These are phyloP conservation scores for Laguncularia racemosa DNA, from an alignment of 345 rosid species.

Conservation along the genomic window DNA sequence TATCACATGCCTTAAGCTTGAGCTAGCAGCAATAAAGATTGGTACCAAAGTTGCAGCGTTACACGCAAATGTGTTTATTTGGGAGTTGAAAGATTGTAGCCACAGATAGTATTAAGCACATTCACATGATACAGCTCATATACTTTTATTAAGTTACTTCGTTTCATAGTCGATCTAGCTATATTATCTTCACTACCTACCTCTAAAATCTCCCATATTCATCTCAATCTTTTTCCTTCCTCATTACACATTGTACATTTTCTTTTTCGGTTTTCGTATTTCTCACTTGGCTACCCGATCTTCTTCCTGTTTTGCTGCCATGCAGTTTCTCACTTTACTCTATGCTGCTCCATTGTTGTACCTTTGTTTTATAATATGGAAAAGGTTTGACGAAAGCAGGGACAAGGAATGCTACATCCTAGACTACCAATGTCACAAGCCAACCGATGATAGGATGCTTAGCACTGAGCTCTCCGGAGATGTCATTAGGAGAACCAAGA, in stretches of 20 bases:
- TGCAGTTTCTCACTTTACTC: slow-evolving; percentile 34
- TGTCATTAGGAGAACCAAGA: slow-evolving; percentile 33
- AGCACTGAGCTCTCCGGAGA: slow-evolving; percentile 39
- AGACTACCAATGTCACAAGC: slow-evolving; percentile 58
- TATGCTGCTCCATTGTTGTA: slow-evolving; percentile 23
- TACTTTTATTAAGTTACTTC: no score
- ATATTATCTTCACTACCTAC: no score
- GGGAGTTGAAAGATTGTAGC: no score
- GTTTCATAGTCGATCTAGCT: no score
- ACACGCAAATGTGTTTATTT: neutral
- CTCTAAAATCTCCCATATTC: no score
- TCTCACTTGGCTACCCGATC: no score
- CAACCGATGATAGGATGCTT: slow-evolving; percentile 48
- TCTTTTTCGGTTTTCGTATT: no score
- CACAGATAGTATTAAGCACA: no score
- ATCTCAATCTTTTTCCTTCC: no score
- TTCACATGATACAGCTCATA: no score
- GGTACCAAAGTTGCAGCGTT: neutral
- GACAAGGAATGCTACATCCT: slow-evolving; percentile 50
- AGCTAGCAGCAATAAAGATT: no score
- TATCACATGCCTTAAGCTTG: neutral
- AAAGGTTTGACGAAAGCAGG: slow-evolving; percentile 26
- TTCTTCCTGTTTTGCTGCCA: neutral
- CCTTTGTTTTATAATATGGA: slow-evolving; percentile 31
- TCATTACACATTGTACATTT: no score